Conservation (phyloP, 2,329 filamentous ascomycete species). For the Fusarium domesticum region DNA sequence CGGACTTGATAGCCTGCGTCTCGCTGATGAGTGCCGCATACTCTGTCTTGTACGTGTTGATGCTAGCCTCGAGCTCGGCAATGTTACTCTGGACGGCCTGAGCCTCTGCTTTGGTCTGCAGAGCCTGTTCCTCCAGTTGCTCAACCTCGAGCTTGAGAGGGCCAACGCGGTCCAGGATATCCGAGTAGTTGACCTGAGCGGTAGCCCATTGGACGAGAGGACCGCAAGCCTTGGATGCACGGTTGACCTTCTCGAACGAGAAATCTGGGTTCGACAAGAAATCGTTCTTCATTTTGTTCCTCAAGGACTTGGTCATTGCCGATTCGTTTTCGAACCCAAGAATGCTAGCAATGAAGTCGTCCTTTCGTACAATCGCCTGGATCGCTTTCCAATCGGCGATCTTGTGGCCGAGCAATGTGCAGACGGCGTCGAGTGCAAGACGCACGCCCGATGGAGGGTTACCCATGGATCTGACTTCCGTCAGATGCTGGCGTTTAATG, state of each 20-base stretch:
- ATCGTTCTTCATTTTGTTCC: constrained; percentile 87
- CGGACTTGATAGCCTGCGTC: constrained; percentile 92
- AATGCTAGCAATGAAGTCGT: constrained; percentile 97
- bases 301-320: constrained; percentile 82
- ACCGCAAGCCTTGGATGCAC: constrained; percentile 93
- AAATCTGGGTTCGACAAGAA: constrained; percentile 93
- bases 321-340: constrained; percentile 94
- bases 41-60: constrained; percentile 91
- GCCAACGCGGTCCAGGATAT: constrained; percentile 90
- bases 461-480: constrained; percentile 95
- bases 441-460: constrained; percentile 89
- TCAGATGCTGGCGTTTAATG: constrained; percentile 96
- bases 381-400: constrained; percentile 89
- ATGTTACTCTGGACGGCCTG: constrained; percentile 90
- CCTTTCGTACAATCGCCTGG: constrained; percentile 80
- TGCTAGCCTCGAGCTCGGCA: constrained; percentile 78
- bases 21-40: constrained; percentile 95
- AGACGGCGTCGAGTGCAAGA: constrained; percentile 92
- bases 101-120: constrained; percentile 91
- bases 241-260: constrained; percentile 93
- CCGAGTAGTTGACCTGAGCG: constrained; percentile 96
- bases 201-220: constrained; percentile 96
- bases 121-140: constrained; percentile 79
- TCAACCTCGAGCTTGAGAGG: constrained; percentile 88
- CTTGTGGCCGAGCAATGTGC: constrained; percentile 87